Base-by-base conservation (phyloP, 495 filamentous ascomycete genomes). In the Filosporella fistucella region DNA sequence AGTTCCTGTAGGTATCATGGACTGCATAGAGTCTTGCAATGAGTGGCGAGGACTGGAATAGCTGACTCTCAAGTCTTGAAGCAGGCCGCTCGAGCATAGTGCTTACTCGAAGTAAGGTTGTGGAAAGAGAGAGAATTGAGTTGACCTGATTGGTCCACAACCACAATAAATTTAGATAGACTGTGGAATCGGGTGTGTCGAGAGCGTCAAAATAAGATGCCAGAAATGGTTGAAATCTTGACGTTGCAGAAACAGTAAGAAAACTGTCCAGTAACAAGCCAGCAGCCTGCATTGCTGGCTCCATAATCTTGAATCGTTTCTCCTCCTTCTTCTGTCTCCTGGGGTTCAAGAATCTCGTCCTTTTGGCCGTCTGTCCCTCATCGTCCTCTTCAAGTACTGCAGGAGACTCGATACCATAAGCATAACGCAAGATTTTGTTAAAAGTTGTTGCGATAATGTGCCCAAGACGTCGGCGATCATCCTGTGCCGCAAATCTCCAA, bases 171-270 rank as follows among this genome's bases (percentile, higher is more conserved):
- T 80, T 71, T 49, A 83, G 81, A 33, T 38, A 50, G 2, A 91
- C 67, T 11, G 82, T 80, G 17, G 74, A 79, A 23, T 79, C 71
- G 7, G 83, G 79, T 2, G 80, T 78, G 43, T 77, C 68, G 36
- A 86, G 75, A 40, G 83, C 86, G 45, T 82, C 78, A 7, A 79
- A 68, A 22, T 93, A 75, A 1, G 85, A 76, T 16, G 79, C 72
- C 26, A 95, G 67, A 14, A 97, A 75, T 1, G 90, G 88, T 39
- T 87, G 86, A 45, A 91, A 82, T 30, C 83, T 78, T 23, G 91
- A 68, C 43, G 85, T 80, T 43, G 76, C 83, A 2, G 75, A 71
- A 2, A 84, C 81, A 10, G 76, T 68, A 17, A 95, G 71, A 45
- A 95, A 87, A 46, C 84, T 77, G 29, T 88, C 84, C 16, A 89